Percentiles rank a stretch among this genome's conserved stretches.
phyloP scores from a whole-genome alignment of 2,329 filamentous ascomycete genomes.

The Xylaria digitata region DNA sequence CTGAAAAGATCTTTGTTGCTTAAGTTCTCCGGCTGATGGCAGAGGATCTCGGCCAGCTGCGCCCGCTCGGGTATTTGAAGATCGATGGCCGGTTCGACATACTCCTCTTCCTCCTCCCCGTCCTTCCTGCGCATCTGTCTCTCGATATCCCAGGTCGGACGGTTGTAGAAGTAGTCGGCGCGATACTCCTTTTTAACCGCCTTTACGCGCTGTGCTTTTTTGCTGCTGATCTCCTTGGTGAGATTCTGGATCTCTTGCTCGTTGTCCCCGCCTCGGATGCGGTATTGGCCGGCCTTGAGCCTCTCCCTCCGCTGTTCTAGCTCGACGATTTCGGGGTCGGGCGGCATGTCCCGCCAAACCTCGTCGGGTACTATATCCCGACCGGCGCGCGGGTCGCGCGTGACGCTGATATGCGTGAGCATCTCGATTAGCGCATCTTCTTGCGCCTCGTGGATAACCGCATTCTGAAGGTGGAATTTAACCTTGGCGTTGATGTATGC shows the following conservation, averaged over 20 bases:
- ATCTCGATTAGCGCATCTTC: neutral
- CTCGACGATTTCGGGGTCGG: neutral
- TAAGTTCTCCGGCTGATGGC: neutral
- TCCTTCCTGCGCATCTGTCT: neutral
- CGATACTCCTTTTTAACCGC: neutral
- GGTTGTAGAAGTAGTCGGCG: constrained; percentile 2
- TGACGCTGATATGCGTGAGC: neutral
- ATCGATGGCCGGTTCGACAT: neutral
- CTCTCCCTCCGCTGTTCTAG: neutral
- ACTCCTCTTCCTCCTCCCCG: neutral
- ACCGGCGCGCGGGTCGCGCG: neutral
- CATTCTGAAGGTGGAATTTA: neutral
- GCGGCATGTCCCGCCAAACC: neutral
- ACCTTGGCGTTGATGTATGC: neutral
- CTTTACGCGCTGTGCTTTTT: neutral
- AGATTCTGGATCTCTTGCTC: neutral
- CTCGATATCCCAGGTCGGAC: neutral
- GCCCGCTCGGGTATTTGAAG: neutral
- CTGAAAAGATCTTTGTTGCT: neutral
- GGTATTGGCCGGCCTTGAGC: neutral
- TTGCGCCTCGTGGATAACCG: neutral
- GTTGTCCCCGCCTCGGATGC: neutral
- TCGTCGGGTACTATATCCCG: neutral
- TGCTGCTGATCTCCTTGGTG: neutral
- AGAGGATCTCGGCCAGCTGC: neutral